A percentile compares a stretch with the other conserved stretches of the same genome.
These are phyloP conservation scores for Tetracladium setigerum DNA, from an alignment of 495 filamentous ascomycete genomes.

Conservation along the genomic window DNA sequence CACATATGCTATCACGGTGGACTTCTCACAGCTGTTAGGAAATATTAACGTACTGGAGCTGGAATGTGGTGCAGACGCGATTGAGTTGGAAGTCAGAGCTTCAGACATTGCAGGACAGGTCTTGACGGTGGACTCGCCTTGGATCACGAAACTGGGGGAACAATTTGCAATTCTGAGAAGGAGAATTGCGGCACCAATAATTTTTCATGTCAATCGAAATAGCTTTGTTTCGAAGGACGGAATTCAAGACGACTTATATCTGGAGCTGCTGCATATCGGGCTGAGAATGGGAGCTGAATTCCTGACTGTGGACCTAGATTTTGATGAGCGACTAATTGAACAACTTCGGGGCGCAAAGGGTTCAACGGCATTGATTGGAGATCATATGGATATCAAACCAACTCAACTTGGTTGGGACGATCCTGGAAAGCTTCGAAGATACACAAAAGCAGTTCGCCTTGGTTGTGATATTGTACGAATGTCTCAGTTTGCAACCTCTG, in stretches of 20 bases:
- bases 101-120: slow-evolving; percentile 39
- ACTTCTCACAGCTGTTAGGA: slow-evolving; percentile 47
- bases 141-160: slow-evolving; percentile 1
- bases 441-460: slow-evolving; percentile 45
- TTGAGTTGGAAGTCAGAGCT: slow-evolving; percentile 60
- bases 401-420: slow-evolving; percentile 52
- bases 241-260: slow-evolving; percentile 42
- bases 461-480: slow-evolving; percentile 64
- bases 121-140: slow-evolving; percentile 31
- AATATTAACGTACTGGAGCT: slow-evolving; percentile 50
- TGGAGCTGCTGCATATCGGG: slow-evolving; percentile 55
- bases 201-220: slow-evolving; percentile 52
- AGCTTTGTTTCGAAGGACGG: slow-evolving; percentile 26
- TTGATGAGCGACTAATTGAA: slow-evolving; percentile 39
- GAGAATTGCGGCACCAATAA: slow-evolving; percentile 56
- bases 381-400: slow-evolving; percentile 41
- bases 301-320: slow-evolving; percentile 53
- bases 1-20: slow-evolving; percentile 56
- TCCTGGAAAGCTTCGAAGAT: slow-evolving; percentile 43
- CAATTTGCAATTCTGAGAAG: slow-evolving; percentile 19
- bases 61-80: slow-evolving; percentile 59
- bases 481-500: slow-evolving; percentile 48
- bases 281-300: slow-evolving; percentile 67
- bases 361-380: slow-evolving; percentile 62
- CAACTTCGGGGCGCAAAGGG: slow-evolving; percentile 49